Evolutionary conservation across 2,329 filamentous ascomycete genomes (phyloP).

Genomic region (Hypoxylon sp.): DNA sequence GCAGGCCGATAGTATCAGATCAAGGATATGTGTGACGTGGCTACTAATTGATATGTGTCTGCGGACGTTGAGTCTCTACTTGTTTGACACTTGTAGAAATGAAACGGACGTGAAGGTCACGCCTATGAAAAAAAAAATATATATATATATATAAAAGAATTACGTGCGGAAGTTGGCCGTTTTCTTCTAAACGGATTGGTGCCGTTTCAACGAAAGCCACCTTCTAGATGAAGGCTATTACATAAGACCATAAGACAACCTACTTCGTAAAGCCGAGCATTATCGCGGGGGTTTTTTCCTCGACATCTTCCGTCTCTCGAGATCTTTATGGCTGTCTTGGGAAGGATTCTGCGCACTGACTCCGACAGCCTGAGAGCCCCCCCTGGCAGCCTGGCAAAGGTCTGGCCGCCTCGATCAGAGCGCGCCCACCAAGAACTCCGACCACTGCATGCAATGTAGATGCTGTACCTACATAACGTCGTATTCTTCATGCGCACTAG

Average conservation of each 20-base stretch:
- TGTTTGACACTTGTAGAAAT: too few relatives aligned
- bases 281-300: background rate
- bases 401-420: background rate
- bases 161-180: background rate
- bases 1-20: too few relatives aligned
- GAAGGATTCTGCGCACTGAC: background rate
- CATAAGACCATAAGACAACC: too few relatives aligned
- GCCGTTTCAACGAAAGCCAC: background rate
- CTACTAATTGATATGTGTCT: too few relatives aligned
- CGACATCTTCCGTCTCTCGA: background rate
- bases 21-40: too few relatives aligned
- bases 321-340: background rate
- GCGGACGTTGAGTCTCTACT: too few relatives aligned
- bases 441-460: background rate
- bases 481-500: slow-evolving; percentile 2
- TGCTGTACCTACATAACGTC: background rate
- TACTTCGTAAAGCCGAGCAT: slow-evolving; percentile 6
- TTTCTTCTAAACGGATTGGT: background rate
- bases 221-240: background rate
- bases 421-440: background rate
- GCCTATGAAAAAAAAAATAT: too few relatives aligned
- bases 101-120: too few relatives aligned
- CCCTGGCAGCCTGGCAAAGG: too few relatives aligned
- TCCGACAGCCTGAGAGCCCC: background rate
- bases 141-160: too few relatives aligned